Base-by-base conservation (phyloP, 257 asterid species). In the Schizonepeta tenuifolia region DNA sequence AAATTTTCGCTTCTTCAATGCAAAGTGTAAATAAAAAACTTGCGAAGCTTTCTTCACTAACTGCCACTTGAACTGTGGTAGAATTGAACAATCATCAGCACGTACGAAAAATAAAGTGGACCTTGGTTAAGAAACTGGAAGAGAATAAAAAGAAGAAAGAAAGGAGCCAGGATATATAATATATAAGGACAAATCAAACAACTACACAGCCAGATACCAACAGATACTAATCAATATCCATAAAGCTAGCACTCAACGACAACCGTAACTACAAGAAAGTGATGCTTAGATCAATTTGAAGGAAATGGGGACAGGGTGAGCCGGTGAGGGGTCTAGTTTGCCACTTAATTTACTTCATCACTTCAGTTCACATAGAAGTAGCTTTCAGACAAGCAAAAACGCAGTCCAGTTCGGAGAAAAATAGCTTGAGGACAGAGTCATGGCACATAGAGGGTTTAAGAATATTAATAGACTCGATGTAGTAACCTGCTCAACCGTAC, bases 41-140 rank as follows among this genome's bases (percentile, higher is more conserved):
- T 92, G 92, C 0, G 98, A 80, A 71, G 98, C 94, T 84, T 90
- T 92, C 89, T 90, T 92, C 83, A 86, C 88, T 78, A 88, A 74
- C 80, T 90, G 91, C 98, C 98, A 92, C 86, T 90, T 92, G 89
- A 92, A 92, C 96, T 92, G 49, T 59, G 63, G 72, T 38, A 50
- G 70, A 80, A 47, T 44, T 28, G 69, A 55, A 67, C 14, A 57
- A 53, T 53, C 50, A 69, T 81, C 80, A 88, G 82, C 74, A 73
- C 31, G n/a, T 26, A 26, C 67, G 69, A 71, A 72, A 56, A 65
- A 47, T 60, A 58, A 41, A 38, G 31, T 14, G 41, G 46, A 21
- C 51, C 41, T 70, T 20, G 55, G 60, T 60, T 49, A 20, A 54
- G 40, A 72, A 80, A 70, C 6, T 14, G 20, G 66, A n/a, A 3